Evolutionary conservation across 352 stramenopile species (phyloP).

Genomic region (Globisporangium cystogenes): DNA sequence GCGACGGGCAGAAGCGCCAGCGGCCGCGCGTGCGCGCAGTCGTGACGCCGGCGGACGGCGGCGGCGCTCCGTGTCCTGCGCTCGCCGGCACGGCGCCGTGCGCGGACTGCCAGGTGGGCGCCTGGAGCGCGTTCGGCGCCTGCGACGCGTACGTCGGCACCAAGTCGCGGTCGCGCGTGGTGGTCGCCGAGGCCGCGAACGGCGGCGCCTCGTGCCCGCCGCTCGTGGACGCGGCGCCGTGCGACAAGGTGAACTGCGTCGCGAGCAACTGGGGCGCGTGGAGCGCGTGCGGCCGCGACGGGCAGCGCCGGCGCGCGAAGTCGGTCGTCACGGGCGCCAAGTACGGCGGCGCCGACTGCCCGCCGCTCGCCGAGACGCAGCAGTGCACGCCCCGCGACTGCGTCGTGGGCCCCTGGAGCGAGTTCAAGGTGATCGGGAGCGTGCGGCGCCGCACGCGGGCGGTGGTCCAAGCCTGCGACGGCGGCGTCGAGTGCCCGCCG

Average conservation of each 20-base stretch:
- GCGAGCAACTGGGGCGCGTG: slow-evolving; percentile 47
- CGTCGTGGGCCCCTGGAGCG: slow-evolving; percentile 14
- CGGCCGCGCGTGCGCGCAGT: slow-evolving; percentile 23
- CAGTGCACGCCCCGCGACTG: slow-evolving; percentile 23
- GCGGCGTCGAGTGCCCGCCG: slow-evolving; percentile 12
- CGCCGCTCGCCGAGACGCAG: slow-evolving; percentile 12
- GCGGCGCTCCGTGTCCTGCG: slow-evolving; percentile 24
- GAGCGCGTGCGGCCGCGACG: slow-evolving; percentile 14
- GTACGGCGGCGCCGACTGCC: slow-evolving; percentile 20
- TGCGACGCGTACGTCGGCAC: slow-evolving; percentile 29
- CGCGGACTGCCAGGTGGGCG: slow-evolving; percentile 20
- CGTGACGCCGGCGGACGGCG: slow-evolving; percentile 30
- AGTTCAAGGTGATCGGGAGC: slow-evolving; percentile 14
- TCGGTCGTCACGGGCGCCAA: slow-evolving; percentile 11
- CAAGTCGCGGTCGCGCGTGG: slow-evolving; percentile 25
- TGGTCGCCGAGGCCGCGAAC: slow-evolving; percentile 21
- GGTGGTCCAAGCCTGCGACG: slow-evolving; percentile 7
- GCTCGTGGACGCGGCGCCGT: slow-evolving; percentile 22
- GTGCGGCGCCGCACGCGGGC: slow-evolving; percentile 14
- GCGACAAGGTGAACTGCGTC: slow-evolving; percentile 48
- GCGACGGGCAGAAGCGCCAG: slow-evolving; percentile 26
- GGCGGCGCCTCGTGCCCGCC: slow-evolving; percentile 30
- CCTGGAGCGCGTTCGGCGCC: slow-evolving; percentile 23
- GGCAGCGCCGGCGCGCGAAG: slow-evolving; percentile 14
- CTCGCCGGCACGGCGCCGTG: slow-evolving; percentile 37